Percentiles rank a stretch among this genome's conserved stretches.
phyloP scores from a whole-genome alignment of 2,329 filamentous ascomycete species.

The Coccinonectria pachysandricola region DNA sequence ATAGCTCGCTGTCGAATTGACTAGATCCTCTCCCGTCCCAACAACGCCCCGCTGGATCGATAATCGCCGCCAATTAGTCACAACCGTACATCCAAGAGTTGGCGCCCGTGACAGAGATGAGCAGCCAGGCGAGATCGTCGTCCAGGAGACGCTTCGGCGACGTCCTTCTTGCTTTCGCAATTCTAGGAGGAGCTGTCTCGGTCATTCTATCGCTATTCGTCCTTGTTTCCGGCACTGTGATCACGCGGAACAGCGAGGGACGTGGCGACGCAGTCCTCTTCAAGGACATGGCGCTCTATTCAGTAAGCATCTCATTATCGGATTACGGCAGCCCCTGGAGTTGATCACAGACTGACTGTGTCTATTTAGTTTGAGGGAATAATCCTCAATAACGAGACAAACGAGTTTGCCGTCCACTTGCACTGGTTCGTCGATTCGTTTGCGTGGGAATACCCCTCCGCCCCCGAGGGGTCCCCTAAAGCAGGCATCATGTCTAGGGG shows the following conservation, averaged over 20 bases:
- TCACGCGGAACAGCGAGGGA: too few species aligned
- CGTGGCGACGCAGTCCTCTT: conserved; percentile 11
- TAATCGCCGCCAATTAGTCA: too few species aligned
- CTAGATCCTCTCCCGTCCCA: too few species aligned
- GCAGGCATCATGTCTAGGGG: conserved; percentile 13
- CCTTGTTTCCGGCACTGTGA: conserved; percentile 14
- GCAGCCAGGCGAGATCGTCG: too few species aligned
- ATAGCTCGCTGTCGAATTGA: too few species aligned
- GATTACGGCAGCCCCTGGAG: too few species aligned
- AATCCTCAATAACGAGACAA: conserved; percentile 16
- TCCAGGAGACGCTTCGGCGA: conserved; percentile 9
- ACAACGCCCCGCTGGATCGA: too few species aligned
- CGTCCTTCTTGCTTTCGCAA: conserved; percentile 10
- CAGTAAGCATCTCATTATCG: too few species aligned
- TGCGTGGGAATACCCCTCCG: conserved; percentile 18
- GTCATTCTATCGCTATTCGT: conserved; percentile 10
- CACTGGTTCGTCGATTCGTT: conserved; percentile 17
- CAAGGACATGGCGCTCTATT: conserved; percentile 15
- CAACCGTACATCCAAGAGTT: too few species aligned
- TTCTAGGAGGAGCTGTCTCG: conserved; percentile 13
- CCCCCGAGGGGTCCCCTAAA: conserved; percentile 12
- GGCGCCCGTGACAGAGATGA: too few species aligned
- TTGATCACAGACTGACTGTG: too few species aligned
- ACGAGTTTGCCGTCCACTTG: conserved; percentile 16
- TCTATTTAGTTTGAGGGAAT: conserved; percentile 20